Percentiles rank a stretch among this genome's conserved stretches.
phyloP scores from a whole-genome alignment of 495 filamentous ascomycete genomes.

The Lophiotrema nucula region DNA sequence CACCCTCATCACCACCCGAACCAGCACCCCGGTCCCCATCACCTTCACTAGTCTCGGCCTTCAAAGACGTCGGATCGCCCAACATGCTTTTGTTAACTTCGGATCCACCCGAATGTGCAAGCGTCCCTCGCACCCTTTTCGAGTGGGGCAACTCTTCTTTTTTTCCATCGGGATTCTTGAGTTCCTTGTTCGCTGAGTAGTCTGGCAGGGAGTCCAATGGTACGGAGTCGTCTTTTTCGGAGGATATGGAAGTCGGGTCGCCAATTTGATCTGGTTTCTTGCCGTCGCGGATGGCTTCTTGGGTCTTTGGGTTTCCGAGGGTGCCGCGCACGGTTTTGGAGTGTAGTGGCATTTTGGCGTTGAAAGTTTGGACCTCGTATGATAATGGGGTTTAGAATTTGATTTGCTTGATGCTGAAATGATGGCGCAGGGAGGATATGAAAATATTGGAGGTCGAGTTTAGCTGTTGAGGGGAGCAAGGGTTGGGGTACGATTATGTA shows the following conservation, averaged over 20 bases:
- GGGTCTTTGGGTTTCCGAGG: constrained; percentile 14
- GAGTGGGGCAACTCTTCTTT: not conserved
- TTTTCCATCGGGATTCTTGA: not conserved
- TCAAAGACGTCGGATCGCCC: constrained; percentile 23
- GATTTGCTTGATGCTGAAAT: not conserved
- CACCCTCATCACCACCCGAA: not conserved
- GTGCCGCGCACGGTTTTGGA: constrained; percentile 31
- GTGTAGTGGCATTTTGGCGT: constrained; percentile 7
- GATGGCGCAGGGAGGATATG: not conserved
- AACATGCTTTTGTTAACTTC: constrained; percentile 24
- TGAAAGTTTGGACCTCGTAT: not conserved
- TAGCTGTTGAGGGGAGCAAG: not conserved
- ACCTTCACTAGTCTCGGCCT: constrained; percentile 18
- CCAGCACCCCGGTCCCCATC: not conserved
- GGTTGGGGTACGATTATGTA: not conserved
- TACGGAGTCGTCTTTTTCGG: constrained; percentile 1
- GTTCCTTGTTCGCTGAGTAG: not conserved
- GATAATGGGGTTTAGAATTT: not conserved
- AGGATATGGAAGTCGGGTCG: constrained; percentile 4
- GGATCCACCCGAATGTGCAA: not conserved
- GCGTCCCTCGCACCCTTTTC: constrained; percentile 15
- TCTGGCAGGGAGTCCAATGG: not conserved
- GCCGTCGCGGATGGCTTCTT: not conserved
- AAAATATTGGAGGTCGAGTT: not conserved
- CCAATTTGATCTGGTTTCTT: not conserved